phyloP scores from a whole-genome alignment of 1,284 basidiomycete genomes.

The Cerrena zonata region DNA sequence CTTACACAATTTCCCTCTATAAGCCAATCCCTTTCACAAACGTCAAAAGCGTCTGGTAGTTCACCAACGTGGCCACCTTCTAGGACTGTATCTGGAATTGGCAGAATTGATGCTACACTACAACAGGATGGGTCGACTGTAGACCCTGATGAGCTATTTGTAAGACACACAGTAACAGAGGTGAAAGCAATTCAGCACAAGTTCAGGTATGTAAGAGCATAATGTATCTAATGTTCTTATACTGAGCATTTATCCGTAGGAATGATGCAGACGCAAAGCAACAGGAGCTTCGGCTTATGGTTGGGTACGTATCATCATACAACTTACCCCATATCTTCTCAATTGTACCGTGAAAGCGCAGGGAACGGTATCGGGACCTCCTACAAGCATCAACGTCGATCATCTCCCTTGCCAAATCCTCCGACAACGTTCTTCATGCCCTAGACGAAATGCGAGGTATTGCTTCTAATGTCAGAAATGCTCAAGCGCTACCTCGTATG shows the following conservation, averaged over 20 bases:
- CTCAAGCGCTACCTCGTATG: constrained; percentile 28
- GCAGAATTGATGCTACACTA: constrained; percentile 13
- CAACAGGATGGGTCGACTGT: constrained; percentile 24
- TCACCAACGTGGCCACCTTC: constrained; percentile 8
- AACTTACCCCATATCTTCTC: constrained; percentile 15
- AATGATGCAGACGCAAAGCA: constrained; percentile 86
- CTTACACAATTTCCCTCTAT: constrained; percentile 13
- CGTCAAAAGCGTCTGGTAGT: constrained; percentile 2
- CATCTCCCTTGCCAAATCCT: constrained; percentile 65
- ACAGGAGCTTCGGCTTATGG: constrained; percentile 88
- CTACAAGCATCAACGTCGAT: constrained; percentile 87
- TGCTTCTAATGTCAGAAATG: constrained; percentile 24
- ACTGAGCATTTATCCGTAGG: constrained; percentile 33
- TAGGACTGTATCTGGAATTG: constrained; percentile 20
- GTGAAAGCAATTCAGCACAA: constrained; percentile 68
- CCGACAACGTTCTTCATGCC: constrained; percentile 53
- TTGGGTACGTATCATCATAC: constrained; percentile 68
- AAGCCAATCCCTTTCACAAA: constrained; percentile 10
- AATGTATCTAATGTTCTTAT: neutral
- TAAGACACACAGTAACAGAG: constrained; percentile 67
- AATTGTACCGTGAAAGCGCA: constrained; percentile 52
- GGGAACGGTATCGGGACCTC: constrained; percentile 91
- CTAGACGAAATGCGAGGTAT: constrained; percentile 54
- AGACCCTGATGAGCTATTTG: constrained; percentile 79
- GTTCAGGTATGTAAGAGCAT: constrained; percentile 50